Conservation (phyloP, 176 grass and related monocot genomes). For the Oryza glumipatula region DNA sequence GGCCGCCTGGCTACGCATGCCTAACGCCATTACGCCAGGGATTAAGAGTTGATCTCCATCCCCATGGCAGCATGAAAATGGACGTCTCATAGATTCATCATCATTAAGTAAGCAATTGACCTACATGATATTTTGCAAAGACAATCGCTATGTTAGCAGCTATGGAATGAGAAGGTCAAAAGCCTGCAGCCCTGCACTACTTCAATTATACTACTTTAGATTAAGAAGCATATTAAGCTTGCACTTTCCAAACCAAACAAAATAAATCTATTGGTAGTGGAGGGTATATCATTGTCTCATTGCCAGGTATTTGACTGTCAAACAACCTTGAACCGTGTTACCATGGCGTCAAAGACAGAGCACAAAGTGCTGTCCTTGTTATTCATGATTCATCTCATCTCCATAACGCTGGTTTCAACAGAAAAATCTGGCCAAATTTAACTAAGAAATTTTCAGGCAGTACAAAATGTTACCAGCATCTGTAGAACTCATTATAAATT, state of each 20-base stretch:
- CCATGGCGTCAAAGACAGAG: background rate
- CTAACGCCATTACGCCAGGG: background rate
- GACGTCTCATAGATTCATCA: background rate
- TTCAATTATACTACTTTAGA: background rate
- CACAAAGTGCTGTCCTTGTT: background rate
- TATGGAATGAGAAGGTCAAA: too few species aligned
- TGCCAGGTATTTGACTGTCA: background rate
- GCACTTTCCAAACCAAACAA: background rate
- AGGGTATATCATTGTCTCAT: background rate
- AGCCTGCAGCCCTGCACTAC: background rate
- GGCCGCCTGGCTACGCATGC: background rate
- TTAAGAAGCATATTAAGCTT: background rate
- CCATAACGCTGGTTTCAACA: background rate
- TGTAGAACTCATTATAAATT: too few species aligned
- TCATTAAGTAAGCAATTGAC: background rate
- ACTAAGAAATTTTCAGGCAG: background rate
- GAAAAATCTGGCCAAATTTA: background rate
- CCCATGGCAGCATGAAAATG: background rate
- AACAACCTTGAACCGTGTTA: background rate
- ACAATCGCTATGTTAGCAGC: background rate
- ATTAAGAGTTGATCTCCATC: background rate
- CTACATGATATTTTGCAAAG: background rate
- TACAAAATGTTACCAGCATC: background rate
- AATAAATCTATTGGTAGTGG: too few species aligned
- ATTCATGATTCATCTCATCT: background rate